A percentile compares a stretch with the other conserved stretches of the same genome.
These are phyloP conservation scores for Ustilago xerochloae DNA, from an alignment of 1,284 basidiomycete genomes.

Conservation along the genomic window DNA sequence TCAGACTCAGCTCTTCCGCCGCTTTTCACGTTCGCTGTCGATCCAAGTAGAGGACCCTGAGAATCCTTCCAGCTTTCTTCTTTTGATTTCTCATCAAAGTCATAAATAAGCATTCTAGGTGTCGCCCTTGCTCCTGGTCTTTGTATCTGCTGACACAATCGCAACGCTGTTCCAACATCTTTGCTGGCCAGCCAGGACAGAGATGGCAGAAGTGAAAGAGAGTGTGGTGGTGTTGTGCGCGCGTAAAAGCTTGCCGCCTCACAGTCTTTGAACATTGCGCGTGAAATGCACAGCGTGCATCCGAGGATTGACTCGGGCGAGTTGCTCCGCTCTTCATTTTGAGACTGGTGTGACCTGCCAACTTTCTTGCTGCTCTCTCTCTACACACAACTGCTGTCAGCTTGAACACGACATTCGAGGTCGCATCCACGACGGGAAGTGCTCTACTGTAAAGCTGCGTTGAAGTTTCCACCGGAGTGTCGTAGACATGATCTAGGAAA, in stretches of 20 bases:
- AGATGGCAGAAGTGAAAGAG: too few relatives aligned
- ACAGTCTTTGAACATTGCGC: conserved; percentile 12
- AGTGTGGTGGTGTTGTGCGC: too few relatives aligned
- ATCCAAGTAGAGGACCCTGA: conserved; percentile 7
- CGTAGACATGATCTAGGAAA: too few relatives aligned
- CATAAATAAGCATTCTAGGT: background rate
- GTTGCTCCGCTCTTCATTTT: background rate
- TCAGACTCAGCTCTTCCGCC: conserved; percentile 10
- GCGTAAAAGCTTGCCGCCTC: background rate
- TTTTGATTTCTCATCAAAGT: too few relatives aligned
- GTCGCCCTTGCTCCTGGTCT: background rate
- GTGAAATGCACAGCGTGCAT: conserved; percentile 32
- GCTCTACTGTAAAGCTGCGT: too few relatives aligned
- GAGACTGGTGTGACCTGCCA: background rate
- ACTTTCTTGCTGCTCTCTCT: background rate
- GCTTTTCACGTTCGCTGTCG: conserved; percentile 17
- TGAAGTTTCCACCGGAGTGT: too few relatives aligned
- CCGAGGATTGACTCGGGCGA: background rate
- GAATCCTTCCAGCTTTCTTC: too few relatives aligned
- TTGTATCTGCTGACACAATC: background rate
- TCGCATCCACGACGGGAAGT: too few relatives aligned
- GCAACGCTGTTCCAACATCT: too few relatives aligned
- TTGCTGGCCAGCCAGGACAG: too few relatives aligned
- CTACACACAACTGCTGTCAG: background rate
- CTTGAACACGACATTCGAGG: too few relatives aligned